Conservation (phyloP, 108 stramenopile species). For the Schizochytrium sp. region DNA sequence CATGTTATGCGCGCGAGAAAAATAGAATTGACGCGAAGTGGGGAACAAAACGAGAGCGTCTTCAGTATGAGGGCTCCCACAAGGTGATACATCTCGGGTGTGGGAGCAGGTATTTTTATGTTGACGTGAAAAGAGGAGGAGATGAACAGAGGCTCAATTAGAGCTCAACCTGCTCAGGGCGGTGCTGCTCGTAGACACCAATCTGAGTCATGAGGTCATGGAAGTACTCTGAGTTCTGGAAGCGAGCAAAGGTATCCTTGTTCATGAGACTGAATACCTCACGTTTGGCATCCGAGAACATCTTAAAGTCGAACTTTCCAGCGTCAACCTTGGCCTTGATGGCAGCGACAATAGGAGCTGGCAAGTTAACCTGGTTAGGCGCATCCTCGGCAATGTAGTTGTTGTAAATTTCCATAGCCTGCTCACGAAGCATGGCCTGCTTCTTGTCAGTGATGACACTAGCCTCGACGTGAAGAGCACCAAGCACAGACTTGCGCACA, state of each 20-base stretch:
- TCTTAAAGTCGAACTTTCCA: slow-evolving; percentile 36
- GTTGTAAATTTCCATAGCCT: slow-evolving; percentile 32
- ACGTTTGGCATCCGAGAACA: slow-evolving; percentile 44
- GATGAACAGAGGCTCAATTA: neutral
- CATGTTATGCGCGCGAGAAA: too few species aligned
- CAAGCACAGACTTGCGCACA: slow-evolving; percentile 57
- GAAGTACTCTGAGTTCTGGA: neutral
- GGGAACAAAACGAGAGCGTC: too few species aligned
- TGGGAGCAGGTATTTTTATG: too few species aligned
- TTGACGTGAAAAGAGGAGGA: neutral
- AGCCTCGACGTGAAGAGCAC: slow-evolving; percentile 39
- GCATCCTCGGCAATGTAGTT: slow-evolving; percentile 41
- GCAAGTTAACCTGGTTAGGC: slow-evolving; percentile 30
- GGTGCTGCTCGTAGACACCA: slow-evolving; percentile 60
- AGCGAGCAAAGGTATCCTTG: slow-evolving; percentile 45
- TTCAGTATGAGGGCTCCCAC: too few species aligned
- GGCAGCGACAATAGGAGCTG: neutral
- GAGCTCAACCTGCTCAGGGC: neutral
- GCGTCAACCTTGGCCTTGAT: slow-evolving; percentile 27
- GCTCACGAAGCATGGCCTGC: slow-evolving; percentile 25
- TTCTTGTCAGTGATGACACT: slow-evolving; percentile 14
- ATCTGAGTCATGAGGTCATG: slow-evolving; percentile 7
- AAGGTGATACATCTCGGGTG: too few species aligned
- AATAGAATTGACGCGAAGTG: too few species aligned
- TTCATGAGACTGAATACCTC: slow-evolving; percentile 55